Percentiles rank a stretch among this genome's conserved stretches.
phyloP scores from a whole-genome alignment of 352 stramenopile species.

The Phytophthora colocasiae region DNA sequence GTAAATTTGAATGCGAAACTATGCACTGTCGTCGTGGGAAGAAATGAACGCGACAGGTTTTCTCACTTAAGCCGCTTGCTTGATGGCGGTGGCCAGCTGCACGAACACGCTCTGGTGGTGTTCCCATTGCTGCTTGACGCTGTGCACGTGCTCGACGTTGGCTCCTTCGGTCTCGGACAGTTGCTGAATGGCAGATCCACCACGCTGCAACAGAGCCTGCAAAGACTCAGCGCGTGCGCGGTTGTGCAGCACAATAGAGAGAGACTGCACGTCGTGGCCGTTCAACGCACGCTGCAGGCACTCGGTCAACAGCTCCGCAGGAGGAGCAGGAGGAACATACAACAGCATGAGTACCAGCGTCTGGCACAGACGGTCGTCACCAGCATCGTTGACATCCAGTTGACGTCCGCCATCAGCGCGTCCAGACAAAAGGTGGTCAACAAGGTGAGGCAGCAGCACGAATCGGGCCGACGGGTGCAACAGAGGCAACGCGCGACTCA shows the following conservation, averaged over 20 bases:
- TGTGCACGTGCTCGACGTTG: slow-evolving; percentile 31
- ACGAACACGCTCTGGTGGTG: slow-evolving; percentile 76
- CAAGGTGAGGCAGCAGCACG: slow-evolving; percentile 70
- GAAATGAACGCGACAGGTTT: slow-evolving; percentile 20
- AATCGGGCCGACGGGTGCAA: slow-evolving; percentile 85
- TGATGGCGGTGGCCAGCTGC: slow-evolving; percentile 79
- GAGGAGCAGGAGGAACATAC: slow-evolving; percentile 78
- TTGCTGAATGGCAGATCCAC: slow-evolving; percentile 60
- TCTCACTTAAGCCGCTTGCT: slow-evolving; percentile 55
- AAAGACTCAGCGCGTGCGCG: slow-evolving; percentile 72
- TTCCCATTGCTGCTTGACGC: slow-evolving; percentile 70
- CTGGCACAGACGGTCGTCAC: slow-evolving; percentile 75
- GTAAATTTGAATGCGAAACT: slow-evolving; percentile 8
- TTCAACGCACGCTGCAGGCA: slow-evolving; percentile 65
- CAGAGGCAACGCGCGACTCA: slow-evolving; percentile 79
- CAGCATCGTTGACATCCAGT: slow-evolving; percentile 42
- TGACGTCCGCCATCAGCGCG: slow-evolving; percentile 41
- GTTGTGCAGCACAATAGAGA: slow-evolving; percentile 80
- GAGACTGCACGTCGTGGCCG: slow-evolving; percentile 63
- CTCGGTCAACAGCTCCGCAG: slow-evolving; percentile 69
- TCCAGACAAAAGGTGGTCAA: slow-evolving; percentile 68
- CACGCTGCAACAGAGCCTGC: slow-evolving; percentile 79
- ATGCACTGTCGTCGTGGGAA: slow-evolving; percentile 17
- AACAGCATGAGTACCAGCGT: slow-evolving; percentile 83
- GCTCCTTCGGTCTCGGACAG: slow-evolving; percentile 37